These are phyloP conservation scores for Pseudotsuga menziesii DNA, from an alignment of 75 land plant genomes.

Conservation along the genomic window DNA sequence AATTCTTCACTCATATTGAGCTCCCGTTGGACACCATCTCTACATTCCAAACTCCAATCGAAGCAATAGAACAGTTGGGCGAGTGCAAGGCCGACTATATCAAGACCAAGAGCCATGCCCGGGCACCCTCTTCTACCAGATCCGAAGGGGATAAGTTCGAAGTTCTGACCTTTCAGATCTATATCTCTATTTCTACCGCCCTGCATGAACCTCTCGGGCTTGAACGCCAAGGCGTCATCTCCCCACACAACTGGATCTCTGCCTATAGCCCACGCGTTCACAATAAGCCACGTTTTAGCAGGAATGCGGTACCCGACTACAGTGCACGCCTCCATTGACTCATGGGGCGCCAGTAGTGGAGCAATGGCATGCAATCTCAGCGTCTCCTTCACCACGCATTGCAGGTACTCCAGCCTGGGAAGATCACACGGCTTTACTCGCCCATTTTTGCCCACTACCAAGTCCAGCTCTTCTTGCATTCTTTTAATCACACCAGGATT, in stretches of 20 bases:
- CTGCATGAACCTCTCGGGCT: conserved; percentile 12
- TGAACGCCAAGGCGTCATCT: conserved; percentile 8
- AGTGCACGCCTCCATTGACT: conserved; percentile 22
- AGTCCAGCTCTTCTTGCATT: conserved; percentile 13
- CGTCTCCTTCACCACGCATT: conserved; percentile 9
- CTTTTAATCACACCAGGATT: background rate
- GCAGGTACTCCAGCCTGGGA: background rate
- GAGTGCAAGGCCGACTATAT: background rate
- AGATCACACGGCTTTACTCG: background rate
- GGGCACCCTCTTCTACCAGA: conserved; percentile 12
- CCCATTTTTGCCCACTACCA: conserved; percentile 1
- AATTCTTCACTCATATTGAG: too few relatives aligned
- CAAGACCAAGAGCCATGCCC: background rate
- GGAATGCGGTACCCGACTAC: conserved; percentile 31
- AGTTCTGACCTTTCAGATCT: conserved; percentile 6
- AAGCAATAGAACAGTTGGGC: conserved; percentile 9
- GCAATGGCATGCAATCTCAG: conserved; percentile 25
- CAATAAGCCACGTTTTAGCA: conserved; percentile 19
- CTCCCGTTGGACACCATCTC: too few relatives aligned
- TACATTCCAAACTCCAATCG: background rate
- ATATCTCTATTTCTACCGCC: background rate
- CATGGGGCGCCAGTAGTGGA: conserved; percentile 35
- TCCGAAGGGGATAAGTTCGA: conserved; percentile 12
- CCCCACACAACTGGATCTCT: conserved; percentile 4
- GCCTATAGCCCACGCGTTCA: conserved; percentile 12